Conservation (phyloP, 164 flowering plant species). For the Pachysandra terminalis region DNA sequence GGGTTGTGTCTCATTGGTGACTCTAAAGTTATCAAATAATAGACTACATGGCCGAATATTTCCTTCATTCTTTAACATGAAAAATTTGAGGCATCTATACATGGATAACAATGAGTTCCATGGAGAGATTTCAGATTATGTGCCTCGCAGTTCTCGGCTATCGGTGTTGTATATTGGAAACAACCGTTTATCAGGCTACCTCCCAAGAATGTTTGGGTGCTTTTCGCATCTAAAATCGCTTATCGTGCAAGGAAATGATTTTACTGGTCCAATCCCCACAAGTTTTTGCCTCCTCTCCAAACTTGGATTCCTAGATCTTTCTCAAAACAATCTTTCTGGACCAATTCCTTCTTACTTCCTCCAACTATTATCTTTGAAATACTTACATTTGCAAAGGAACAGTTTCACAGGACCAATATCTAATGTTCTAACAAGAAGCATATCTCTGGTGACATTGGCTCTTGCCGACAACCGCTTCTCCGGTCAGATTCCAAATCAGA, state of each 20-base stretch:
- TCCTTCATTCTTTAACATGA: background rate
- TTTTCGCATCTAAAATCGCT: background rate
- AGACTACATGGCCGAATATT: background rate
- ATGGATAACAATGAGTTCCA: constrained; percentile 1
- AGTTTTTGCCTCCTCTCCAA: background rate
- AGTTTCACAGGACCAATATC: constrained; percentile 5
- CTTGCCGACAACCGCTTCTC: background rate
- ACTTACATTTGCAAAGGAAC: constrained; percentile 2
- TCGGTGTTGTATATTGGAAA: background rate
- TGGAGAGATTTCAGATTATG: background rate
- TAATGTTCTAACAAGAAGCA: background rate
- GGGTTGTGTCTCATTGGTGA: background rate
- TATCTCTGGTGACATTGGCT: background rate
- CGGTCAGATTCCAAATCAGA: constrained; percentile 2
- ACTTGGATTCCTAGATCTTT: background rate
- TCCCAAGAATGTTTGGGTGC: background rate
- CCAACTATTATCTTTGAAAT: background rate
- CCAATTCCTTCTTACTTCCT: constrained; percentile 3
- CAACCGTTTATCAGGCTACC: background rate
- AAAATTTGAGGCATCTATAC: no score
- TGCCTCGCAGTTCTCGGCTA: background rate
- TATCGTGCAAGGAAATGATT: background rate
- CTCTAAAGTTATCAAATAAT: background rate
- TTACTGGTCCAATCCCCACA: constrained; percentile 1
- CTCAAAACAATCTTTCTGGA: background rate